These are phyloP conservation scores for Asterella californica DNA, from an alignment of 225 moss, liverwort and hornwort species.

Conservation along the genomic window DNA sequence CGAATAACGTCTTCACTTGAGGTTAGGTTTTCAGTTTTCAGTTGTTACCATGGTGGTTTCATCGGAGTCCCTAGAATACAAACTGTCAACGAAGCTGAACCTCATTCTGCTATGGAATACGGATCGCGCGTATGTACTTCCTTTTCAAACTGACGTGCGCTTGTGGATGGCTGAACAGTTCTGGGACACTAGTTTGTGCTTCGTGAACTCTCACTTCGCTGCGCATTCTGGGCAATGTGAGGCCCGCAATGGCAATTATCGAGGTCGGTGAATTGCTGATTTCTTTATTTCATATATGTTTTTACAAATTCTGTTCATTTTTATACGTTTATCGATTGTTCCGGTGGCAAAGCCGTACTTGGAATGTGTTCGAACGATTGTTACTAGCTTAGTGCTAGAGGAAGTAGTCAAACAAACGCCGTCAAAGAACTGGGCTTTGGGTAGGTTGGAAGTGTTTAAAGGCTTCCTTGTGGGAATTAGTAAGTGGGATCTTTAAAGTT, in stretches of 20 bases:
- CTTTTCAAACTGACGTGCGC: background rate
- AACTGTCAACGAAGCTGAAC: background rate
- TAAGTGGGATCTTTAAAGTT: too few relatives aligned
- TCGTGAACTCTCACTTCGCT: constrained; percentile 95
- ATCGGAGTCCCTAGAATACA: background rate
- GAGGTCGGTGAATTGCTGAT: constrained; percentile 22
- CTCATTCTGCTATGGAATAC: background rate
- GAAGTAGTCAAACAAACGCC: too few relatives aligned
- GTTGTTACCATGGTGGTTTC: background rate
- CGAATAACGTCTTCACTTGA: too few relatives aligned
- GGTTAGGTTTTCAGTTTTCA: too few relatives aligned
- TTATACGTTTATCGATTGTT: background rate
- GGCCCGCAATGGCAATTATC: constrained; percentile 85
- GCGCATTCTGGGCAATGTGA: constrained; percentile 96
- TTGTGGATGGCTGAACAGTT: constrained; percentile 39
- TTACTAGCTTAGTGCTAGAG: background rate
- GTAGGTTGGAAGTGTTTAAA: background rate
- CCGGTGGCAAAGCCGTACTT: background rate
- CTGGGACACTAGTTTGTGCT: constrained; percentile 99
- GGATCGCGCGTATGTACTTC: background rate
- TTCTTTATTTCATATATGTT: background rate
- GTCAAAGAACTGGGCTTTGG: too few relatives aligned
- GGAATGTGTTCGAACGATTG: too few relatives aligned
- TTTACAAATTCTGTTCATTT: background rate
- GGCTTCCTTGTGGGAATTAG: too few relatives aligned